Evolutionary conservation across 1,284 basidiomycete genomes (phyloP), one percentile per base, ranked within the genome.

Genomic region (Termitomyces sp.): DNA sequence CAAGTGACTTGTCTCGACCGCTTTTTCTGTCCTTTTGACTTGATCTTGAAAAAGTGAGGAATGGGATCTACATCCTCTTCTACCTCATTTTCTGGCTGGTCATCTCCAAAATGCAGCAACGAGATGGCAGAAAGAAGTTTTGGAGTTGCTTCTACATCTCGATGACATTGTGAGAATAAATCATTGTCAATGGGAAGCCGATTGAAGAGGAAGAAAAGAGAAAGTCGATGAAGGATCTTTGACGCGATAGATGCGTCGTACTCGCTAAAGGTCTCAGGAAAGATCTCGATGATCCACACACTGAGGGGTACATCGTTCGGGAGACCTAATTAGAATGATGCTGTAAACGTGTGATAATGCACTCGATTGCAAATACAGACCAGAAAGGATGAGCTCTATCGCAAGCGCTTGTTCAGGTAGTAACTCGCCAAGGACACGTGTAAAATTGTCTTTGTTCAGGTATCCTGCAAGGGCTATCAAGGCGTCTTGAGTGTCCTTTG

Each of bases 371-470:
- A 11, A 31, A 13, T 21, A 50, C 52, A 41, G 31, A 62, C 67
- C 49, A 24, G 68, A 63, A 21, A 70, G 33, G n/a, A 67, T 53
- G 1, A 70, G 58, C 39, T 64, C 59, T 10, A 64, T 21, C 16
- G 60, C 49, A 9, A 57, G 56, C 10, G 47, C 56, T n/a, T 62
- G 47, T 11, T 60, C 16, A 2, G 26, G 50, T 3, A 67, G 40
- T 11, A 68, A 21, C 10, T 58, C 61, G 6, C 57, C 52, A 11
- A 70, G 42, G 14, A 64, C 55, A 10, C 44, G 43, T n/a, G 48
- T 42, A 35, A 58, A 48, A 39, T 59, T 63, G 5, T 37, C 39
- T 28, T 57, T 47, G 16, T 53, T 65, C 30, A 68, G n/a, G 18
- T 63, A 57, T 14, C 44, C 49, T 30, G 50, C 43, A 38, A 67